Percentiles rank a stretch among this genome's conserved stretches.
These are phyloP conservation scores for Tetracladium maxilliforme DNA, from an alignment of 2,329 filamentous ascomycete species.

Conservation along the genomic window DNA sequence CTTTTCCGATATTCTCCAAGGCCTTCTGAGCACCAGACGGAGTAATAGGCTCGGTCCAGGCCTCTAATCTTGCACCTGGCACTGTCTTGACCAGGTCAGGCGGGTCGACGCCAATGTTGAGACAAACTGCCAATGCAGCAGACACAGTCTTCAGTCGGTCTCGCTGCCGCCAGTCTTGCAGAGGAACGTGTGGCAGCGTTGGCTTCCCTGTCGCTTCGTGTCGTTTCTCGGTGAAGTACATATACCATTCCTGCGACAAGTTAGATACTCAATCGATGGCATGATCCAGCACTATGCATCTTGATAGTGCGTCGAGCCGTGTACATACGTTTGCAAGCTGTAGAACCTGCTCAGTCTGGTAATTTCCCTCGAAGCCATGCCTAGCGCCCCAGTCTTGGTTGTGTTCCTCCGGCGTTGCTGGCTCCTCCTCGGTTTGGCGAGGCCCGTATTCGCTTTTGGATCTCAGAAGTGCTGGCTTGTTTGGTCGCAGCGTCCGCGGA, in stretches of 20 bases:
- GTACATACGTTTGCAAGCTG: conserved; percentile 47
- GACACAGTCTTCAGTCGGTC: conserved; percentile 95
- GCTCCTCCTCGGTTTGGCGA: conserved; percentile 19
- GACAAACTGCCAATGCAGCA: conserved; percentile 80
- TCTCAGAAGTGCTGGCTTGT: conserved; percentile 12
- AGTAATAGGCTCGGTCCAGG: conserved; percentile 96
- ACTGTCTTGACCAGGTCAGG: conserved; percentile 94
- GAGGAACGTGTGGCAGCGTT: conserved; percentile 46
- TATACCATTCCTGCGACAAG: conserved; percentile 73
- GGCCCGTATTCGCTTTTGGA: conserved; percentile 38
- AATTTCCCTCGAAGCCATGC: conserved; percentile 61
- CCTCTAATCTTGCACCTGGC: conserved; percentile 85
- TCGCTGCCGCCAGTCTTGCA: conserved; percentile 95
- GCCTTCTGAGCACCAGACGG: conserved; percentile 73
- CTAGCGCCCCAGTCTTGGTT: conserved; percentile 24
- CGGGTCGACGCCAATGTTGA: conserved; percentile 95
- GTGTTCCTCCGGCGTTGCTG: conserved; percentile 9
- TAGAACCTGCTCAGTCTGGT: conserved; percentile 54
- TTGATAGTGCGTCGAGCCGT: conserved; percentile 13
- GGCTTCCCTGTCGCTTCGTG: conserved; percentile 90
- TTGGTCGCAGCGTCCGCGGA: conserved; percentile 1
- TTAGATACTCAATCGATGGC: conserved; percentile 2
- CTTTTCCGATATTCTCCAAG: conserved; percentile 88
- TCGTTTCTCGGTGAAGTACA: conserved; percentile 98
- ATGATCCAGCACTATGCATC: conserved; percentile 2